A percentile compares a stretch with the other conserved stretches of the same genome.
Conservation (phyloP, 441 rosid species). For the Populus hybrid region DNA sequence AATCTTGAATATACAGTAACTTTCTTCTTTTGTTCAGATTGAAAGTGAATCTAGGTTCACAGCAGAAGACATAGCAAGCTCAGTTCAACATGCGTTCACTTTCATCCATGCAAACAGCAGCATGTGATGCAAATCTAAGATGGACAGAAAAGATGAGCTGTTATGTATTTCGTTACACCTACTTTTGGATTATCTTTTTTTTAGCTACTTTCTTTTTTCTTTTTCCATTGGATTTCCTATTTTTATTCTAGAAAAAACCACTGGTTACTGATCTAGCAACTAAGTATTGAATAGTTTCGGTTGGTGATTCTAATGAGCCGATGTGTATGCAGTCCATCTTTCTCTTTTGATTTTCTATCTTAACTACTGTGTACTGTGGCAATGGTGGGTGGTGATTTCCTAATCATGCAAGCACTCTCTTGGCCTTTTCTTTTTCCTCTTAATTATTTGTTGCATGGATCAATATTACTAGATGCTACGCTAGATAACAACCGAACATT, state of each 20-base stretch:
- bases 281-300: background rate
- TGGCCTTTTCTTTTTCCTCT: background rate
- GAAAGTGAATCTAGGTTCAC: constrained; percentile 60
- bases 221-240: background rate
- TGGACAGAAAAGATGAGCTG: background rate
- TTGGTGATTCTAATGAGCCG: no score
- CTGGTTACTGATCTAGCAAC: background rate
- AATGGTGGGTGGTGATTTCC: background rate
- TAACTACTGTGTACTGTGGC: background rate
- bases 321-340: no score
- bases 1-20: background rate
- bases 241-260: background rate
- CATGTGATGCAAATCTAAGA: constrained; percentile 26
- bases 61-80: constrained; percentile 87
- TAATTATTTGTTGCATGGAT: background rate
- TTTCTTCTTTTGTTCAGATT: constrained; percentile 36
- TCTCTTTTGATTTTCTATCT: no score
- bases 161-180: no score
- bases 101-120: constrained; percentile 73
- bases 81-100: constrained; percentile 80
- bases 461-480: background rate
- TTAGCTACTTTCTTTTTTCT: background rate
- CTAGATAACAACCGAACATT: background rate
- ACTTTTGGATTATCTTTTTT: no score
- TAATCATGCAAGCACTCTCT: background rate